Base-by-base conservation (phyloP, 1,284 basidiomycete species). In the Sporisorium reilianum region DNA sequence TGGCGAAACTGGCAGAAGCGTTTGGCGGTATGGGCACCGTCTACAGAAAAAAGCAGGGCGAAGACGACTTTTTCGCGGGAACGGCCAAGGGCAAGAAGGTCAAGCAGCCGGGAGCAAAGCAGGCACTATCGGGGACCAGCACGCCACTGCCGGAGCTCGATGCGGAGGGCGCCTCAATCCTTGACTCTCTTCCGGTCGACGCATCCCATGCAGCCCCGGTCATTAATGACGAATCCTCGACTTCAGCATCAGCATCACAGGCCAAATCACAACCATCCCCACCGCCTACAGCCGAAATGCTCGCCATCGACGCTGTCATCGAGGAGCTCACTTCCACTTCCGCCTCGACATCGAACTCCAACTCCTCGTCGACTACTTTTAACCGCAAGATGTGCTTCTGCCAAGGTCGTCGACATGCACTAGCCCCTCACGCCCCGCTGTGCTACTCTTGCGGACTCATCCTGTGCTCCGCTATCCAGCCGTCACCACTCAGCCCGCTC, bases 1-100 rank as follows among this genome's bases (percentile, higher is more conserved):
- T 75, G 72, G 56, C 57, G 1, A 66, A 60, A 45, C 51, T 76
- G 6, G 34, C 64, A 11, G 64, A 66, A 20, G 68, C 68, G 1
- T 76, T 76, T 40, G 73, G 73, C 16, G 64, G 68, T 6, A 71
- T 67, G 61, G 73, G 73, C 0, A 71, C 73, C 0, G 68, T 72
- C 1, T 76, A 76, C 46, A 42, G 57, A 25, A 76, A 76, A 53
- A 67, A 76, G 56, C 51, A 56, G 20, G 73, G 44, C 12, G 68
- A 76, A 4, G 61, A 62, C 1, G 64, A 61, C 14, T 67, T 75
- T 22, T 76, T 64, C 42, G 55, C 51, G 2, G 73, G 73, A 6
- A 61, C 46, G 16, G 56, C 53, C 7, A 75, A 68, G 30, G 63
- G 70, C n/a, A 65, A 56, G 38, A 70, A 64, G 40, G 56, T 23